Evolutionary conservation across 1,284 basidiomycete species (phyloP).

Genomic region (Flammula alnicola): DNA sequence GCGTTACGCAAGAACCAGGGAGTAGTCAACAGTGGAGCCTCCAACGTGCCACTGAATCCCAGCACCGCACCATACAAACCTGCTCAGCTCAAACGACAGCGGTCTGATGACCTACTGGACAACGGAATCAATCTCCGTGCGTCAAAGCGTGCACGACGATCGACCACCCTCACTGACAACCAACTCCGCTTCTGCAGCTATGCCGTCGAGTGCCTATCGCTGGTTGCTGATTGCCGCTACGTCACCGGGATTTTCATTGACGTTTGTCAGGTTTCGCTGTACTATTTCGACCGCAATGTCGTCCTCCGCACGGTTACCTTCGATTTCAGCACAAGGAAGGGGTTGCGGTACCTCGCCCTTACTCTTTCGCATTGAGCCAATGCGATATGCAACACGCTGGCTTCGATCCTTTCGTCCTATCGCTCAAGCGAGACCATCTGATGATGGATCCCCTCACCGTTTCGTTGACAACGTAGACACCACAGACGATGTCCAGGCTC

Average conservation of each 20-base stretch:
- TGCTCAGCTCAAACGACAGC: too few relatives aligned
- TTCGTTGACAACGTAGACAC: too few relatives aligned
- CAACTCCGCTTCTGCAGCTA: not conserved
- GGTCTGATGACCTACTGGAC: not conserved
- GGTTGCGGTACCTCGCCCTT: not conserved
- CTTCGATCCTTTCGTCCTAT: not conserved
- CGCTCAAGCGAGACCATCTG: not conserved
- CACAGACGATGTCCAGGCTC: too few relatives aligned
- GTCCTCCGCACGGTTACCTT: not conserved
- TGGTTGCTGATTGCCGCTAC: not conserved
- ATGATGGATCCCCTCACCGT: too few relatives aligned
- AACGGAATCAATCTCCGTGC: not conserved
- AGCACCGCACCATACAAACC: too few relatives aligned
- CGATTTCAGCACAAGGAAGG: not conserved
- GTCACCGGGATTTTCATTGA: not conserved
- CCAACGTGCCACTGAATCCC: too few relatives aligned
- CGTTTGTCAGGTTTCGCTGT: not conserved
- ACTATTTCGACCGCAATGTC: conserved; percentile 1
- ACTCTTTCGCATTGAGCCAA: not conserved
- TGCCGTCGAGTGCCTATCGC: not conserved
- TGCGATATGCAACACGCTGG: conserved; percentile 1
- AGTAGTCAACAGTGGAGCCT: too few relatives aligned
- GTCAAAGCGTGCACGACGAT: not conserved
- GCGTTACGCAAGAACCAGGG: not conserved
- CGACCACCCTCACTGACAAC: not conserved